Percentiles rank a stretch among this genome's conserved stretches.
Evolutionary conservation across 192 early-diverging fungal species (phyloP).

Genomic region (Haplosporangium gracile): DNA sequence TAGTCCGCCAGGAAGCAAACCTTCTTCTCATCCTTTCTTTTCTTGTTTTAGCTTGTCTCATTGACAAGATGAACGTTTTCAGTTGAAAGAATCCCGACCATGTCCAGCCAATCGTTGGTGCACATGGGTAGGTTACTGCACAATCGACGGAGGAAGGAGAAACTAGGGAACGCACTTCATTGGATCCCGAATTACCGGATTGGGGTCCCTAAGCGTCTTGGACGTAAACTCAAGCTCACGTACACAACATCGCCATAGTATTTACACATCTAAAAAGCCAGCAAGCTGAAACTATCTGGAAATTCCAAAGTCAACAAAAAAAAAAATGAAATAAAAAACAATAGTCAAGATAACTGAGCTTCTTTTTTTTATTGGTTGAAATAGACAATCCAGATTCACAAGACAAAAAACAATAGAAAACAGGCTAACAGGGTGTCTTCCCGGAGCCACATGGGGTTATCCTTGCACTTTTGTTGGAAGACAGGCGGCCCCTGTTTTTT

Average conservation of each 20-base stretch:
- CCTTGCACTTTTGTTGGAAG: background rate
- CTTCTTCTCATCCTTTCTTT: background rate
- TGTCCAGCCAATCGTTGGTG: background rate
- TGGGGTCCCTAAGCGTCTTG: background rate
- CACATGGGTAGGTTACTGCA: background rate
- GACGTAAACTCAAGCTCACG: background rate
- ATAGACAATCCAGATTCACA: background rate
- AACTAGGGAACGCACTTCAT: background rate
- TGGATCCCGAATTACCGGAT: background rate
- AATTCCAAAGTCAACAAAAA: background rate
- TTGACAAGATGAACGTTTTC: background rate
- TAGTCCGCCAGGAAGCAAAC: background rate
- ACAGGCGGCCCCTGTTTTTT: background rate
- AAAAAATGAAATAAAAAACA: background rate
- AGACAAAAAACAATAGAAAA: background rate
- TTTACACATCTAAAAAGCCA: background rate
- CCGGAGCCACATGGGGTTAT: background rate
- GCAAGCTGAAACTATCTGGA: background rate
- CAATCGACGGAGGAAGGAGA: background rate
- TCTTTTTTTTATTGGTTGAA: no score
- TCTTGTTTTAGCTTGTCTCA: background rate
- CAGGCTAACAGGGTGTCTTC: conserved; percentile 3
- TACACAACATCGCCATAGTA: background rate
- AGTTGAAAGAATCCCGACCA: background rate
- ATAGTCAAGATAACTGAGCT: background rate